These are phyloP conservation scores for Thalassiosira allenii DNA, from an alignment of 352 stramenopile genomes.

Conservation along the genomic window DNA sequence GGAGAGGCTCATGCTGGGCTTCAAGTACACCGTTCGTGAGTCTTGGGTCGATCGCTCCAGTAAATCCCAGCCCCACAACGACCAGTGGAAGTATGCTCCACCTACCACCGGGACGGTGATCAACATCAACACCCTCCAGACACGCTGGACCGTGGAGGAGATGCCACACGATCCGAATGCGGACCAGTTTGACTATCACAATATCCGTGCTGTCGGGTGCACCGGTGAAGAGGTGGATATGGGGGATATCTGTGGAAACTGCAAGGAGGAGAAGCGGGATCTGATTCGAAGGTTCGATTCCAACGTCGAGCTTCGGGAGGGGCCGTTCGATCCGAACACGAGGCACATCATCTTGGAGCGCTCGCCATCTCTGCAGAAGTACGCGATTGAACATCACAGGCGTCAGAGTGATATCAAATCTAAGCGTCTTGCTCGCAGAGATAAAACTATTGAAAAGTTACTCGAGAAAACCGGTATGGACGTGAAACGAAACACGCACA, in stretches of 20 bases:
- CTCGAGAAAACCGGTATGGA: conserved; percentile 7
- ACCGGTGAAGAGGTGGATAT: background rate
- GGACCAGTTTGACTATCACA: conserved; percentile 13
- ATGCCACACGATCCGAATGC: background rate
- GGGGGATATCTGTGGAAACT: background rate
- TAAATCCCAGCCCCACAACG: conserved; percentile 3
- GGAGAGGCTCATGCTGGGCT: background rate
- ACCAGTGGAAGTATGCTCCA: conserved; percentile 3
- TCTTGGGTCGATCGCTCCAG: background rate
- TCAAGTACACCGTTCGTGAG: conserved; percentile 15
- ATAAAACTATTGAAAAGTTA: conserved; percentile 17
- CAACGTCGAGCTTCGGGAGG: background rate
- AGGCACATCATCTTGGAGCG: background rate
- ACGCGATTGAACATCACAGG: background rate
- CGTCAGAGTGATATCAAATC: conserved; percentile 5
- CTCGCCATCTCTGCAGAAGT: conserved; percentile 7
- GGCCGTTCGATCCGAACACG: background rate
- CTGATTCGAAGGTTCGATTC: background rate
- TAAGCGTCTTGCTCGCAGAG: conserved; percentile 4
- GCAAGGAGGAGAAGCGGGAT: background rate
- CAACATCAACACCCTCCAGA: conserved; percentile 1
- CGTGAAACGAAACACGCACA: background rate
- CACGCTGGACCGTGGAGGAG: conserved; percentile 7
- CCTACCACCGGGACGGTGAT: conserved; percentile 8
- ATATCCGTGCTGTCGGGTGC: conserved; percentile 13